Conservation (phyloP, 1,284 basidiomycete species). For the Apiotrichum porosum region DNA sequence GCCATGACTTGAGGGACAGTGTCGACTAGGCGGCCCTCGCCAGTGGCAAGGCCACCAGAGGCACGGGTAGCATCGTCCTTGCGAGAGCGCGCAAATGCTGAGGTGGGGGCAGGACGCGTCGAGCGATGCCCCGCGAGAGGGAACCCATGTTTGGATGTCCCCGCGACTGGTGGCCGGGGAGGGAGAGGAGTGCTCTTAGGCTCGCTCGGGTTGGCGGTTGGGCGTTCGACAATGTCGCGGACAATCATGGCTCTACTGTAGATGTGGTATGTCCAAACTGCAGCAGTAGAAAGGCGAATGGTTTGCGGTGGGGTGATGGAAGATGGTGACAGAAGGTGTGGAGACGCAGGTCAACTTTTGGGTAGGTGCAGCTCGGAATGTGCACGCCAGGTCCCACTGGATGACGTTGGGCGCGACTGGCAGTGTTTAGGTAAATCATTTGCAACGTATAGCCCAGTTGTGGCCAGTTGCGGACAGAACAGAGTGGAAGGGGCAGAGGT, state of each 20-base stretch:
- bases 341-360: too few species aligned
- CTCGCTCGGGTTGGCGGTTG: slow-evolving; percentile 14
- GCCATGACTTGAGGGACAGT: slow-evolving; percentile 2
- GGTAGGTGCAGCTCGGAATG: too few species aligned
- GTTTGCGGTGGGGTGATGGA: too few species aligned
- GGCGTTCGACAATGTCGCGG: slow-evolving; percentile 31
- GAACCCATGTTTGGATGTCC: slow-evolving; percentile 5
- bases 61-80: slow-evolving; percentile 3
- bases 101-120: background rate
- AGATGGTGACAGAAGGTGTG: too few species aligned
- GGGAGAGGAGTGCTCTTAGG: background rate
- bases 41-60: slow-evolving; percentile 5
- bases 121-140: slow-evolving; percentile 14
- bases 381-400: too few species aligned
- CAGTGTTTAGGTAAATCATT: too few species aligned
- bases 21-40: slow-evolving; percentile 15
- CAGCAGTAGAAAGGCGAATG: too few species aligned
- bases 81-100: slow-evolving; percentile 12
- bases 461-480: too few species aligned
- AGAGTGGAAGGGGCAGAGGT: too few species aligned
- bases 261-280: too few species aligned
- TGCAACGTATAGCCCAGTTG: too few species aligned
- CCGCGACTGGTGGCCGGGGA: slow-evolving; percentile 16
- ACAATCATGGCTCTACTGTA: slow-evolving; percentile 31
- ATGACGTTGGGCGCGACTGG: too few species aligned